Percentiles rank a stretch among this genome's conserved stretches.
Conservation (phyloP, 1,284 basidiomycete genomes). For the Trichosporon inkin region DNA sequence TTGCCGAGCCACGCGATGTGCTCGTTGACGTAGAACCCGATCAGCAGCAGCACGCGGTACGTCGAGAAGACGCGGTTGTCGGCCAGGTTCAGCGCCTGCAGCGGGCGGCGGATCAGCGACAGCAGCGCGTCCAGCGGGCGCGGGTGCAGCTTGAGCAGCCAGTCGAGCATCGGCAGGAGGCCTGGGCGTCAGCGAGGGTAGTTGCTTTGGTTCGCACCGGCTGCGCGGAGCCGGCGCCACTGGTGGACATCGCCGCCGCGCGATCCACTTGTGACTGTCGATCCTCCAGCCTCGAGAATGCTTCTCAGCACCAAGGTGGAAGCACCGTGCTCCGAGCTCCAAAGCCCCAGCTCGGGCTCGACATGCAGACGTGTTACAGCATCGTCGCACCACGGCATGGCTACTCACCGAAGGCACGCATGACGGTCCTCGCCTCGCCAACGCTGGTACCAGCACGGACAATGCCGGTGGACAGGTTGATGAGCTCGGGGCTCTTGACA, state of each 20-base stretch:
- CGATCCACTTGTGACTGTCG: not conserved
- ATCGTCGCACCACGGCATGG: too few species aligned
- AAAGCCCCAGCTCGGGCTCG: too few species aligned
- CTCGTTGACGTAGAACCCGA: conserved; percentile 46
- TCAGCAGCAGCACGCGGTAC: conserved; percentile 39
- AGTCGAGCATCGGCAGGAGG: conserved; percentile 40
- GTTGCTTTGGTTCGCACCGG: not conserved
- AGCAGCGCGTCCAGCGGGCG: conserved; percentile 30
- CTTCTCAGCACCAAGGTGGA: too few species aligned
- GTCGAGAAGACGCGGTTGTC: conserved; percentile 36
- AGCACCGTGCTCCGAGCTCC: too few species aligned
- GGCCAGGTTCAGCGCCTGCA: conserved; percentile 16
- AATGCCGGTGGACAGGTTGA: conserved; percentile 35
- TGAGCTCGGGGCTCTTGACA: conserved; percentile 21
- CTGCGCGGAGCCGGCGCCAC: not conserved
- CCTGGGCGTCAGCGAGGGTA: conserved; percentile 20
- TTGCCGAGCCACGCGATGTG: conserved; percentile 41
- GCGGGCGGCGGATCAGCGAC: conserved; percentile 21
- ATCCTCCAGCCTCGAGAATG: too few species aligned
- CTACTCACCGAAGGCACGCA: conserved; percentile 47
- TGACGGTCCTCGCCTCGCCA: conserved; percentile 45
- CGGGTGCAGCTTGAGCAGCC: conserved; percentile 39
- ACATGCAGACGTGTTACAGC: too few species aligned
- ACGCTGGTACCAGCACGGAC: conserved; percentile 34
- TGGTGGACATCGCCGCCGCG: not conserved